Evolutionary conservation across 352 stramenopile genomes (phyloP).

Genomic region (Phytophthora nicotianae): DNA sequence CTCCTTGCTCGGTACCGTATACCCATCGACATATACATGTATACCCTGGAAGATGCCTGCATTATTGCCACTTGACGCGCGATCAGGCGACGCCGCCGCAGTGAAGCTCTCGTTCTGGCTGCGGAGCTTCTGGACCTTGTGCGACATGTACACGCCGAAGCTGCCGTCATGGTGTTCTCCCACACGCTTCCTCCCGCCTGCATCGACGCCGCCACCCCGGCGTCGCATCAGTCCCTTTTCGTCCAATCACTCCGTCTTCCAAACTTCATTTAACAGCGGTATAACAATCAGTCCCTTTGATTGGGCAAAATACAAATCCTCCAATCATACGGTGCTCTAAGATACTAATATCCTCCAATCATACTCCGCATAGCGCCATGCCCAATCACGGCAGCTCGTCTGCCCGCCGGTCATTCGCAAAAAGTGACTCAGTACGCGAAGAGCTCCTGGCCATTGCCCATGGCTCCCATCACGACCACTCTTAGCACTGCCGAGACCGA

Average conservation of each 20-base stretch:
- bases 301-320: neutral
- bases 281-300: neutral
- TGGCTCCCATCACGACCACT: slow-evolving; percentile 54
- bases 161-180: slow-evolving; percentile 88
- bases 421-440: neutral
- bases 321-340: neutral
- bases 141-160: slow-evolving; percentile 90
- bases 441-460: slow-evolving; percentile 25
- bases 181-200: slow-evolving; percentile 44
- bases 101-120: slow-evolving; percentile 64
- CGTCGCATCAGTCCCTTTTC: slow-evolving; percentile 16
- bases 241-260: slow-evolving; percentile 16
- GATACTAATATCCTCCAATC: slow-evolving; percentile 15
- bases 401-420: slow-evolving; percentile 25
- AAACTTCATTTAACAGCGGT: neutral
- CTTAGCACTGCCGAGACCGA: slow-evolving; percentile 25
- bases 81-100: neutral
- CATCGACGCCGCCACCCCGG: slow-evolving; percentile 22
- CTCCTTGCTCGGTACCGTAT: slow-evolving; percentile 84
- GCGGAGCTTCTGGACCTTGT: slow-evolving; percentile 92
- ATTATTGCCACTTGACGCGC: neutral
- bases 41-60: slow-evolving; percentile 69
- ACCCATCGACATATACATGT: slow-evolving; percentile 89
- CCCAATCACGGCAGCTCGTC: slow-evolving; percentile 10
- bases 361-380: slow-evolving; percentile 1